Evolutionary conservation across 1,284 basidiomycete genomes (phyloP), one percentile per base, ranked within the genome.

Genomic region (Apiotrichum sp.): DNA sequence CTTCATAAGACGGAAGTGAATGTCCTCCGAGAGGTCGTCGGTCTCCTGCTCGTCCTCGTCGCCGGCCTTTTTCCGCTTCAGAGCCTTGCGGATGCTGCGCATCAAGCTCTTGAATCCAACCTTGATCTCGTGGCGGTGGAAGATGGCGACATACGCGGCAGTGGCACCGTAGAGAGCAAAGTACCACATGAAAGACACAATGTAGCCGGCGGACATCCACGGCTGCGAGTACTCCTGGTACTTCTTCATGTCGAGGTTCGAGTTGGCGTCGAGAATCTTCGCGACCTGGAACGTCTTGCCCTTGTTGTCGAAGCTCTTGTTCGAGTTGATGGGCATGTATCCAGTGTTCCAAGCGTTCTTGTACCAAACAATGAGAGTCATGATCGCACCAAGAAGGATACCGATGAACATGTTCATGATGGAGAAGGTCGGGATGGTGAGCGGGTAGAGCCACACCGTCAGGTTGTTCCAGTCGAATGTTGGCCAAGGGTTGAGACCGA

Each of bases 61-160:
- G 38, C 85, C 74, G 31, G 33, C n/a, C 3, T 38, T 36, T 10
- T 22, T 8, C 36, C 33, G 40, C 29, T 43, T 50, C n/a, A 54
- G 29, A 0, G 16, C 7, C 11, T 38, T 33, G 38, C 39, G 52
- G 35, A 54, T 22, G 7, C 43, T 32, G 44, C 62, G 63, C 45
- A 78, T 68, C 58, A 46, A n/a, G 44, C 43, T 33, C 4, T 34
- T 35, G 65, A 76, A 70, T 2, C 75, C 74, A 34, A 61, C 59
- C 7, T 50, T 49, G 54, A 77, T 71, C 54, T 39, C 72, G 16
- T 69, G 66, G 6, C 76, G 69, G 63, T 78, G 70, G 59, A 72
- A 77, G 8, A 78, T 67, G 36, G 66, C 50, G 14, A 71, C 69
- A 49, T 77, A 59, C 33, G 55, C 41, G 10, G 55, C 36, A 31